Conservation (phyloP, 2,329 filamentous ascomycete genomes). For the Teratosphaeria nubilosa region DNA sequence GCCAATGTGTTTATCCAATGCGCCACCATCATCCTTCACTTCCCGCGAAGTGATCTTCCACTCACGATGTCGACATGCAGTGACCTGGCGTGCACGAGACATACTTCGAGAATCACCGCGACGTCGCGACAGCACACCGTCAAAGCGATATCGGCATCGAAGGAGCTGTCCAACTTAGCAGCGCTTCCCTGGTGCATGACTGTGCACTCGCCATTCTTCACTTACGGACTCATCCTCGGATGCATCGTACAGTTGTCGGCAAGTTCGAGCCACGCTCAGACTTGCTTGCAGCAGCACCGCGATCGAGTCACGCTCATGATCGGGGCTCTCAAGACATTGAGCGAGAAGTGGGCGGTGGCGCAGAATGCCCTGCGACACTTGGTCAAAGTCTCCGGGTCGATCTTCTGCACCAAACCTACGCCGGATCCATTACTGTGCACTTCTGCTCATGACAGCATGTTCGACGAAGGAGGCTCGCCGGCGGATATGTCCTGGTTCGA, state of each 20-base stretch:
- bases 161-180: constrained; percentile 64
- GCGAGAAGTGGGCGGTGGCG: constrained; percentile 63
- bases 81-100: constrained; percentile 29
- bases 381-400: constrained; percentile 64
- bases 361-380: constrained; percentile 61
- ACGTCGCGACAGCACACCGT: constrained; percentile 50
- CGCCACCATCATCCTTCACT: constrained; percentile 64
- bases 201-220: constrained; percentile 74
- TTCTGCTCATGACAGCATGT: constrained; percentile 8
- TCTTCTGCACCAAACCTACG: constrained; percentile 11
- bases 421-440: neutral
- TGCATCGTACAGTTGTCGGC: constrained; percentile 74
- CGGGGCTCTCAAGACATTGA: constrained; percentile 59
- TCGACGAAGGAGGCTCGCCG: constrained; percentile 3
- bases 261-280: constrained; percentile 50
- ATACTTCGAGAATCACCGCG: constrained; percentile 38
- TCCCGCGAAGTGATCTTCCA: constrained; percentile 67
- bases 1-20: constrained; percentile 65
- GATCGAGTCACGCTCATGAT: constrained; percentile 61
- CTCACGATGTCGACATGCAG: constrained; percentile 46
- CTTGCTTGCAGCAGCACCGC: constrained; percentile 62
- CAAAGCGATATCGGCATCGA: constrained; percentile 70
- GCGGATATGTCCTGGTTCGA: constrained; percentile 14
- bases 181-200: constrained; percentile 57
- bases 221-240: constrained; percentile 66